These are phyloP conservation scores for Durusdinium trenchii DNA, from an alignment of 73 alveolate genomes.

Conservation along the genomic window DNA sequence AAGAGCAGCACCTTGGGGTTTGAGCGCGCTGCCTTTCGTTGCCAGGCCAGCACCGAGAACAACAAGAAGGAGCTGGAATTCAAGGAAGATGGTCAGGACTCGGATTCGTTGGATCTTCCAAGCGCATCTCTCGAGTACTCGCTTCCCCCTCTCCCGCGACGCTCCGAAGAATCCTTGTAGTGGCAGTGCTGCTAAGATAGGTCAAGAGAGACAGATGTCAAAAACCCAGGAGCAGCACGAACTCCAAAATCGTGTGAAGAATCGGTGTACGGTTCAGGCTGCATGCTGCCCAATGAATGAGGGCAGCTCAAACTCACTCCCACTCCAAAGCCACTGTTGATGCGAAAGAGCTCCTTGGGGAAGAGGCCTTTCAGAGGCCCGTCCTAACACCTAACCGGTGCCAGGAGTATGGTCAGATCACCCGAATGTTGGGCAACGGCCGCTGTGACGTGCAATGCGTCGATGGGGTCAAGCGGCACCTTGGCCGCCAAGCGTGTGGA, in stretches of 20 bases:
- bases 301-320: too few relatives aligned
- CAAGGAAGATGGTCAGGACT: constrained; percentile 95
- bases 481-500: background rate
- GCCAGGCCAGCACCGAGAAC: constrained; percentile 94
- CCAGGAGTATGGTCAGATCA: constrained; percentile 97
- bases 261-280: too few relatives aligned
- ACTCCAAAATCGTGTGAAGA: too few relatives aligned
- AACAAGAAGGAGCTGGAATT: constrained; percentile 91
- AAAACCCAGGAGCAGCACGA: background rate
- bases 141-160: too few relatives aligned
- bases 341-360: background rate
- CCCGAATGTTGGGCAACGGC: constrained; percentile 97
- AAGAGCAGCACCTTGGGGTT: background rate
- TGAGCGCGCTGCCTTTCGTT: background rate
- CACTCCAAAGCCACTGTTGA: too few relatives aligned
- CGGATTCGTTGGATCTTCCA: too few relatives aligned
- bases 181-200: too few relatives aligned
- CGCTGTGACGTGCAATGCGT: constrained; percentile 97
- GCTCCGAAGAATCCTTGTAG: too few relatives aligned
- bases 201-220: too few relatives aligned
- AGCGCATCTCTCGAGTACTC: too few relatives aligned
- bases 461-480: constrained; percentile 97
- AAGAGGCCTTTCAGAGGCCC: background rate
- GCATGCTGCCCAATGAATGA: too few relatives aligned
- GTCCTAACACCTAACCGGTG: background rate